Evolutionary conservation across 2,329 filamentous ascomycete species (phyloP), one percentile per base, ranked within the genome.

Genomic region (Coniochaeta pulveracea): DNA sequence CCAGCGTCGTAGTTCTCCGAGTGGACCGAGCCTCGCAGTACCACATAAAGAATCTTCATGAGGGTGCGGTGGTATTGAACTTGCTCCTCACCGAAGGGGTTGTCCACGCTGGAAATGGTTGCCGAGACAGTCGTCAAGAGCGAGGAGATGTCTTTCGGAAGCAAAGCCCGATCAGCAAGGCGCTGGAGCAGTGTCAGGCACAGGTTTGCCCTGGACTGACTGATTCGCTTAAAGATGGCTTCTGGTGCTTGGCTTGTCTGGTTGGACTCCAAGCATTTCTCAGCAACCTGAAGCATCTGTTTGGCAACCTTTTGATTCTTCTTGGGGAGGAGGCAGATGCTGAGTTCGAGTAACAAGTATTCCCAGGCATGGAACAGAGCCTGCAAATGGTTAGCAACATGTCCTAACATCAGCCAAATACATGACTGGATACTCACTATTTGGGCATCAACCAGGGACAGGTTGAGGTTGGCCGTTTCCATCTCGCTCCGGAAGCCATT

Each of bases 381-480:
- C 80, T 85, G 47, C 22, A 37, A 19, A 10, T 27, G 25, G 32
- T 36, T 24, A 35, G 26, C 19, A 19, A 5, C 17, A 34, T 2
- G 4, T 10, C 22, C 34, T 15, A 6, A 27, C 12, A 4, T 19
- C 18, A 30, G 29, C n/a, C n/a, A n/a, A n/a, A n/a, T n/a, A n/a
- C n/a, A 19, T 31, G 16, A 10, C n/a, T 5, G 11, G 14, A 24
- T 12, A 63, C 78, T 58, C 64, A 84, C 78, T 43, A 91, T 79
- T 60, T 98, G 86, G 16, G 89, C 84, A 53, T 96, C 86, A 21
- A 98, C 85, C 21, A 94, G 65, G 16, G 88, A 93, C 34, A 98
- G 56, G 54, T 98, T 96, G 40, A 81, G 63, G 54, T 98, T 98
- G 26, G 89, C 91, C 39, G 77, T 76, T 47, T 79, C 73, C 57